A percentile compares a stretch with the other conserved stretches of the same genome.
Evolutionary conservation across 116 monocot genomes (phyloP).

Genomic region (Iris pallida): DNA sequence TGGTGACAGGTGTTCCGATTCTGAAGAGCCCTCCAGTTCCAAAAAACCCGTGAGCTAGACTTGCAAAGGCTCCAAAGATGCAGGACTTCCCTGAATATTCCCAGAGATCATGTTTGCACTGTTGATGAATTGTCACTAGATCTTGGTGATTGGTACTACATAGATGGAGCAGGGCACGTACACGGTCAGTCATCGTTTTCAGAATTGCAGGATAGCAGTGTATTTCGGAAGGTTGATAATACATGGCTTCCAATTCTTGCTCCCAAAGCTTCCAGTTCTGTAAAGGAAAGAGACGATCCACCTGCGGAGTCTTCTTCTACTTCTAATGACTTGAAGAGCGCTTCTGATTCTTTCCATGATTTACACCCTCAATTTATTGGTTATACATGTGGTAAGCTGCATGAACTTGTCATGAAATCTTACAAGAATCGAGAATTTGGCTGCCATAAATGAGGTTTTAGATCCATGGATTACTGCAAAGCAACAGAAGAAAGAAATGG

Average conservation of each 20-base stretch:
- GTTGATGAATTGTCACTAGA: too few relatives aligned
- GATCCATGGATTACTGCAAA: constrained; percentile 80
- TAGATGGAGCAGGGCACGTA: constrained; percentile 82
- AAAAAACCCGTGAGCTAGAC: constrained; percentile 45
- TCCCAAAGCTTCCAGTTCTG: constrained; percentile 7
- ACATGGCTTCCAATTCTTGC: constrained; percentile 77
- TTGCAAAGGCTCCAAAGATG: constrained; percentile 37
- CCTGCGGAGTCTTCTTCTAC: constrained; percentile 3
- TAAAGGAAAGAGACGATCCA: constrained; percentile 9
- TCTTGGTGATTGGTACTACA: constrained; percentile 79
- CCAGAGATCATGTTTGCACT: constrained; percentile 61
- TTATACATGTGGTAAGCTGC: constrained; percentile 74
- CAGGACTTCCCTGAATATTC: constrained; percentile 33
- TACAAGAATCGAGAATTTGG: constrained; percentile 87
- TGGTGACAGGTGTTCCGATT: constrained; percentile 31
- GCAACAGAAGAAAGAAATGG: constrained; percentile 78
- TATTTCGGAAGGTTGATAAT: constrained; percentile 79
- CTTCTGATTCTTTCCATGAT: constrained; percentile 37
- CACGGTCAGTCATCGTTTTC: constrained; percentile 71
- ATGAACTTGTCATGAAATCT: constrained; percentile 92
- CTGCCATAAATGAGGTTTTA: constrained; percentile 84
- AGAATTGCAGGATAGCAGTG: constrained; percentile 62
- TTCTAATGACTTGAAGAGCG: too few relatives aligned
- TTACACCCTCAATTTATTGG: constrained; percentile 78
- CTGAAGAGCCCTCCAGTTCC: constrained; percentile 33